Evolutionary conservation across 345 rosid species (phyloP).

Genomic region (Mallotus nudiflorus): DNA sequence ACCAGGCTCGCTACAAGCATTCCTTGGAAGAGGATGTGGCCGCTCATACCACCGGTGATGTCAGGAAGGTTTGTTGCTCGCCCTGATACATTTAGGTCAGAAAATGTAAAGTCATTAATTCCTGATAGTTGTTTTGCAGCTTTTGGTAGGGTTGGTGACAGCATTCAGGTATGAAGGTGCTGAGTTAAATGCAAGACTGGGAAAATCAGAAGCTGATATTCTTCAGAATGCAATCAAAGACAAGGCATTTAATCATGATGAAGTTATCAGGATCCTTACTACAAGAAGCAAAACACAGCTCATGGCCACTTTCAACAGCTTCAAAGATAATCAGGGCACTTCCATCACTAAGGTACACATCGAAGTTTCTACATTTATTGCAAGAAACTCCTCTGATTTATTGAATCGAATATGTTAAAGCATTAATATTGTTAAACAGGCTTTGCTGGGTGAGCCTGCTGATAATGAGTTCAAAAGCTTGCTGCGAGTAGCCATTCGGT

Average conservation of each 20-base stretch:
- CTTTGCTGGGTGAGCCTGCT: constrained; percentile 14
- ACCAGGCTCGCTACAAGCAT: constrained; percentile 56
- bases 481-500: constrained; percentile 24
- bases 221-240: constrained; percentile 51
- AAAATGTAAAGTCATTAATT: too few species aligned
- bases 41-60: constrained; percentile 52
- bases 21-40: constrained; percentile 77
- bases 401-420: too few species aligned
- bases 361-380: too few species aligned
- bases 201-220: constrained; percentile 46
- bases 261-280: constrained; percentile 51
- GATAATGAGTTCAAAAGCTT: constrained; percentile 20
- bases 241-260: constrained; percentile 50
- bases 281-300: constrained; percentile 67
- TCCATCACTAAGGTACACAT: constrained; percentile 50
- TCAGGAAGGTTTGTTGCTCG: constrained; percentile 43
- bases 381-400: too few species aligned
- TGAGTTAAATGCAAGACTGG: constrained; percentile 46
- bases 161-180: constrained; percentile 55
- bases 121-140: constrained; percentile 32
- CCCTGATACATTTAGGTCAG: background rate
- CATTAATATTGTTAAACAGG: constrained; percentile 7
- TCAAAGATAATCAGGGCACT: constrained; percentile 46
- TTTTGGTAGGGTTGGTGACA: constrained; percentile 54
- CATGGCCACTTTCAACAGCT: constrained; percentile 58